Base-by-base conservation (phyloP, 208 protist species). In the Leptomonas seymouri region DNA sequence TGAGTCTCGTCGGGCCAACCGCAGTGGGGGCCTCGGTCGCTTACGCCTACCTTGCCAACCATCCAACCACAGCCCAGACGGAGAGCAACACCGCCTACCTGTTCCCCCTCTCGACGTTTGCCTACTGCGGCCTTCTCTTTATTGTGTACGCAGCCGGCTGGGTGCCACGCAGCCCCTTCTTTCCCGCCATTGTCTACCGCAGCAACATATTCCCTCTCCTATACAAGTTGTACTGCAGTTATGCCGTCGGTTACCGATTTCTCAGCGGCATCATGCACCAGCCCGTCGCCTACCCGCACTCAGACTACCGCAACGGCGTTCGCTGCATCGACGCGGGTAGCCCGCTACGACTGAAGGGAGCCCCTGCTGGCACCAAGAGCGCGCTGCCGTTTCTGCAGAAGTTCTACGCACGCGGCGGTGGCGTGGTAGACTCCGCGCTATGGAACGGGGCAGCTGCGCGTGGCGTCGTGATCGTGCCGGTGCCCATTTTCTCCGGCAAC, bases 401-500 rank as follows among this genome's bases (percentile, higher is more conserved):
- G 7, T 70, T 79, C 31, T 69, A 67, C 74, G 62, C 36, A 1
- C 58, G 60, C 30, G 62, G 36, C 46, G 61, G 66, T 20, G 66
- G 66, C 39, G 34, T 31, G 18, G 56, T 79, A 12, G 74, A 79
- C 57, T 46, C 54, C 6, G 65, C 59, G 12, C 51, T 74, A 9
- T 67, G 67, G 63, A 58, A 20, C 12, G 51, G 54, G 0, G 27
- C 63, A 12, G 14, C 31, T 30, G 11, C 18, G 23, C 58, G 54
- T 20, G 68, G 68, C 27, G 71, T 80, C n/a, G 51, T 85, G 0
- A 71, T 97, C 9, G 71, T 95, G 20, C 93, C 93, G 15, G 72
- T 96, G 0, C 88, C 91, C 23, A 82, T 97, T 39, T 85, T 97
- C 44, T 9, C 31, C 3, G 93, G 98, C 74, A 98, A 98, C 75